Evolutionary conservation across 2,329 filamentous ascomycete species (phyloP), one percentile per base, ranked within the genome.

Genomic region (Nemania serpens): DNA sequence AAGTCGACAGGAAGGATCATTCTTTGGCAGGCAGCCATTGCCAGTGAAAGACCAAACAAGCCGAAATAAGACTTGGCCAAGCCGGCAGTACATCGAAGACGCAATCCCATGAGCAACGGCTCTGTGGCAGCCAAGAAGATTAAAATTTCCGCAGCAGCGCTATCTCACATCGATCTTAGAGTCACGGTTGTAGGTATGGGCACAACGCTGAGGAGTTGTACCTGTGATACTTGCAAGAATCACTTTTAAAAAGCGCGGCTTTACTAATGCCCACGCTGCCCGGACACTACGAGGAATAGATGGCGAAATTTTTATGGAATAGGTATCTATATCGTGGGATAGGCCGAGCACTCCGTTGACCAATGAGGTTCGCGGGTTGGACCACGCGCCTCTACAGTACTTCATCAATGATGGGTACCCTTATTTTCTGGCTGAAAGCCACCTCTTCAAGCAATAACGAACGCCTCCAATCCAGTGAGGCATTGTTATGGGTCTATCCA

Each of bases 1-100:
- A 29, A 7, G 25, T 29, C 25, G 3, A n/a, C n/a, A n/a, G n/a
- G n/a, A 3, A 29, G 3, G 25, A 29, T 29, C 25, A 29, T n/a
- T n/a, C n/a, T n/a, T n/a, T n/a, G n/a, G n/a, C n/a, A n/a, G n/a
- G n/a, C n/a, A n/a, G n/a, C n/a, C n/a, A n/a, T n/a, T n/a, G 25
- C 7, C 25, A 29, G 25, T 46, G 10, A 22, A 20, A 17, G 18
- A 10, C 20, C 25, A 17, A 18, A 48, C 15, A 48, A 48, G 34
- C 45, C 11, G 17, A 59, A 62, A 59, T 47, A 62, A 62, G 60
- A 59, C 20, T 56, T 43, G 47, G 60, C 60, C 60, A 62, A 59
- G 56, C 46, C 60, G 56, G 56, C 18, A 46, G 47, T 43, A 29
- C 43, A 22, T 37, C 48, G 60, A 34, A 46, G 33, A 39, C 18